Evolutionary conservation across 306 rosid species (phyloP).

Genomic region (Lablab purpureus): DNA sequence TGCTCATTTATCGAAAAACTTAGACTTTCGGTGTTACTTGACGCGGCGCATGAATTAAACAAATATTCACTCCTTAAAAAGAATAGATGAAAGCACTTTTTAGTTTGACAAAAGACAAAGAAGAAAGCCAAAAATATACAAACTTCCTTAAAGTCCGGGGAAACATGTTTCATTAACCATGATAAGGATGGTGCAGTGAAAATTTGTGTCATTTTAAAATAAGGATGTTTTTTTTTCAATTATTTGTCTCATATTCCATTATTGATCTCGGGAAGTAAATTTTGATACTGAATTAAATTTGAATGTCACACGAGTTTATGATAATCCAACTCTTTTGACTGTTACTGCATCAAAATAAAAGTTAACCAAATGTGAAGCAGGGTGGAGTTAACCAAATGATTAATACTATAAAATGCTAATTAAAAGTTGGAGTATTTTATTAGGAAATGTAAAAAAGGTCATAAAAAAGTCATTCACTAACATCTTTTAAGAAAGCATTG

Average conservation of each 20-base stretch:
- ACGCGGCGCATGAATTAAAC: constrained; percentile 24
- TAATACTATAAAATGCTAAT: neutral
- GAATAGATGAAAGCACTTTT: constrained; percentile 39
- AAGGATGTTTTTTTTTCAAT: neutral
- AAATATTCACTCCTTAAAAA: constrained; percentile 26
- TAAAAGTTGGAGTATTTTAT: neutral
- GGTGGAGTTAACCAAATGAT: neutral
- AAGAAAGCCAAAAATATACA: constrained; percentile 14
- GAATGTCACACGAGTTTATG: neutral
- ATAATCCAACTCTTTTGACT: neutral
- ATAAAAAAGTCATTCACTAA: neutral
- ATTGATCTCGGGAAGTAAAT: neutral
- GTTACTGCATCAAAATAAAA: neutral
- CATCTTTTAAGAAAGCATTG: neutral
- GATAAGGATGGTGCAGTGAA: neutral
- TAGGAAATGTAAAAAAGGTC: neutral
- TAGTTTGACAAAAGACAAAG: constrained; percentile 44
- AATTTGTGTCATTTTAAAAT: neutral
- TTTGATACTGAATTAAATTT: neutral
- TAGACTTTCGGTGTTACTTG: constrained; percentile 28
- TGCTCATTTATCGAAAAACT: constrained; percentile 22
- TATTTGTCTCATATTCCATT: neutral
- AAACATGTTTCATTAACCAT: constrained; percentile 26
- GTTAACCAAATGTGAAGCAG: no score
- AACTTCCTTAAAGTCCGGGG: constrained; percentile 42